Evolutionary conservation across 2,329 filamentous ascomycete genomes (phyloP), one percentile per base, ranked within the genome.

Genomic region (Cladophialophora bantiana): DNA sequence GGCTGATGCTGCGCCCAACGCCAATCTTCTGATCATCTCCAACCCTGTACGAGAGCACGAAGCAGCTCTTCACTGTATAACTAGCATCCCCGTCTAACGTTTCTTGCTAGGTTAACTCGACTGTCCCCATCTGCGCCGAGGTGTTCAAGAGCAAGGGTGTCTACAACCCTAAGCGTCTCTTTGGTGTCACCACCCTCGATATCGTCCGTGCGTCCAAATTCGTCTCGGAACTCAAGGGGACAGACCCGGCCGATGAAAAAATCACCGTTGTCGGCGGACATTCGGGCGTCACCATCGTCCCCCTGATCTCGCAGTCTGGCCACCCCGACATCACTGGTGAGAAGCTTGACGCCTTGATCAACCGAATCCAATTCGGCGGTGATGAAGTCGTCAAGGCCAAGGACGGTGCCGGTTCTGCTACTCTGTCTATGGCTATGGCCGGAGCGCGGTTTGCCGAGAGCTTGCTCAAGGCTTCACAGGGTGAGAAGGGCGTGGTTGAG

Each of bases 371-470:
- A 86, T 98, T 98, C 81, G 94, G 95, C 82, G 94, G 94, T 86
- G 94, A 98, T 81, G 94, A 98, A 89, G 94, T 98, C 74, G 94
- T 98, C 84, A 88, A 97, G 89, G 95, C 94, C 83, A 98, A 98
- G 91, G 94, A 94, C 79, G 95, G 94, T 82, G 93, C 94, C 77
- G 94, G 94, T 76, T 97, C 93, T 74, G 94, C 94, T 79, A 98
- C 94, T 72, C 91, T 98, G 75, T 97, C 93, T 85, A 99, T 99
- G 94, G 94, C 94, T 78, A 94, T 97, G 88, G 94, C 94, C 74
- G 94, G 94, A 84, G 88, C 87, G 72, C 86, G 88, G 74, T 90
- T 90, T 82, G 93, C 95, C 75, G 94, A 98, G 86, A 93, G 91
- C 74, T 85, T 99, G 76, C 91, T 99, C 83, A 94, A 93, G 83